Evolutionary conservation across 257 asterid genomes (phyloP).

Genomic region (Hygrophila difformis): DNA sequence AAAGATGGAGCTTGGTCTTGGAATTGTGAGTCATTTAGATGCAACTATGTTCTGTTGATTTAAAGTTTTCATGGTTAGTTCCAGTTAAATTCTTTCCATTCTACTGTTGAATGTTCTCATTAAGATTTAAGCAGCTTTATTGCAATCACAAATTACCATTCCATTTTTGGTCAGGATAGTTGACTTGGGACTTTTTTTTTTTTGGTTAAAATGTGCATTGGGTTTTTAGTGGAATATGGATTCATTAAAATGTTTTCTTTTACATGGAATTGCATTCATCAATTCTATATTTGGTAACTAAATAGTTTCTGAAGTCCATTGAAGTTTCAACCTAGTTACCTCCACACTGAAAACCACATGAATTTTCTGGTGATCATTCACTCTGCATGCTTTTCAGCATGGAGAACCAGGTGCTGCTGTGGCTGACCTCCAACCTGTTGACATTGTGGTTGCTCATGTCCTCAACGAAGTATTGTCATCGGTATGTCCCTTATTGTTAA

Average conservation of each 20-base stretch:
- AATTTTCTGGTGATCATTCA: too few species aligned
- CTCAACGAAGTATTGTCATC: slow-evolving; percentile 67
- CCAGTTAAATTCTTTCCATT: too few species aligned
- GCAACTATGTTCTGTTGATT: slow-evolving; percentile 13
- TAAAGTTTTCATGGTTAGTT: not conserved
- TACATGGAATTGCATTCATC: slow-evolving; percentile 4
- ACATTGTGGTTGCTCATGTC: slow-evolving; percentile 86
- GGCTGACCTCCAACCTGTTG: slow-evolving; percentile 86
- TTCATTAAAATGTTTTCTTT: slow-evolving; percentile 8
- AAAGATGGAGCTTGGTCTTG: slow-evolving; percentile 99
- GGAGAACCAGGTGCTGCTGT: slow-evolving; percentile 99
- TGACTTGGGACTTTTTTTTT: too few species aligned
- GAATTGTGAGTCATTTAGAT: slow-evolving; percentile 54
- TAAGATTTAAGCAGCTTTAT: not conserved
- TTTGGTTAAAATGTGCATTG: not conserved
- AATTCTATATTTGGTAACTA: slow-evolving; percentile 1
- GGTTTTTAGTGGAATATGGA: slow-evolving; percentile 9
- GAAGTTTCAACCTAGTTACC: too few species aligned
- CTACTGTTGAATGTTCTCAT: not conserved
- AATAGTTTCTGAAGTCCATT: too few species aligned
- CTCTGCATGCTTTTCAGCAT: slow-evolving; percentile 84
- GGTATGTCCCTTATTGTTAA: slow-evolving; percentile 30
- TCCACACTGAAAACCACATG: too few species aligned
- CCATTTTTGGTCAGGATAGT: too few species aligned
- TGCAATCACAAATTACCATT: too few species aligned